phyloP scores from a whole-genome alignment of 768 basidiomycete genomes.

The Lactifluus volemus region DNA sequence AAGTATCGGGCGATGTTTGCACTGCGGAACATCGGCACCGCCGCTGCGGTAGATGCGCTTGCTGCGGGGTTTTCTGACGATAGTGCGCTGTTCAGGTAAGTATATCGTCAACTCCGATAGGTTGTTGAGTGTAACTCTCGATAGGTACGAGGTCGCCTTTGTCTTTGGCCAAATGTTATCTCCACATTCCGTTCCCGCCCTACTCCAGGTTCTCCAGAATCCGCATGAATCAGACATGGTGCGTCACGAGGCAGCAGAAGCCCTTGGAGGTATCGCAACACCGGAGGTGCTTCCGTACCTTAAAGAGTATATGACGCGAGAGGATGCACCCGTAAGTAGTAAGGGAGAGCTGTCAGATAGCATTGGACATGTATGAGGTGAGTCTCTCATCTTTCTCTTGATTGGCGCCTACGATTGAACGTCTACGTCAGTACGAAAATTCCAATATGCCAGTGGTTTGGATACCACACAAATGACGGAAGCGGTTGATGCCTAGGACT shows the following conservation, averaged over 20 bases:
- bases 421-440: constrained; percentile 57
- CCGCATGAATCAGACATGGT: constrained; percentile 87
- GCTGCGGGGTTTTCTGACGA: constrained; percentile 85
- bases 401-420: not conserved
- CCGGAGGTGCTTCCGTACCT: constrained; percentile 85
- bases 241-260: constrained; percentile 96
- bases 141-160: constrained; percentile 95
- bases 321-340: constrained; percentile 85
- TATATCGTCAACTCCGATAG: not conserved
- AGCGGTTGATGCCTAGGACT: constrained; percentile 16
- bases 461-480: constrained; percentile 20
- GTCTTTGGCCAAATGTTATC: constrained; percentile 95
- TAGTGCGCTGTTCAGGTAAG: constrained; percentile 89
- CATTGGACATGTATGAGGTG: constrained; percentile 96
- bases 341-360: constrained; percentile 91
- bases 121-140: not conserved
- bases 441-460: constrained; percentile 61
- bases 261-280: constrained; percentile 93
- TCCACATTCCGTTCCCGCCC: constrained; percentile 76
- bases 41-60: constrained; percentile 81
- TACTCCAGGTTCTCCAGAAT: constrained; percentile 71
- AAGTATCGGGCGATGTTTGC: constrained; percentile 99
- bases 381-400: constrained; percentile 20
- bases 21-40: constrained; percentile 84
- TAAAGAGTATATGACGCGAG: constrained; percentile 71